A percentile compares a stretch with the other conserved stretches of the same genome.
These are phyloP conservation scores for Rhodotorula sp. DNA, from an alignment of 1,284 basidiomycete genomes.

Conservation along the genomic window DNA sequence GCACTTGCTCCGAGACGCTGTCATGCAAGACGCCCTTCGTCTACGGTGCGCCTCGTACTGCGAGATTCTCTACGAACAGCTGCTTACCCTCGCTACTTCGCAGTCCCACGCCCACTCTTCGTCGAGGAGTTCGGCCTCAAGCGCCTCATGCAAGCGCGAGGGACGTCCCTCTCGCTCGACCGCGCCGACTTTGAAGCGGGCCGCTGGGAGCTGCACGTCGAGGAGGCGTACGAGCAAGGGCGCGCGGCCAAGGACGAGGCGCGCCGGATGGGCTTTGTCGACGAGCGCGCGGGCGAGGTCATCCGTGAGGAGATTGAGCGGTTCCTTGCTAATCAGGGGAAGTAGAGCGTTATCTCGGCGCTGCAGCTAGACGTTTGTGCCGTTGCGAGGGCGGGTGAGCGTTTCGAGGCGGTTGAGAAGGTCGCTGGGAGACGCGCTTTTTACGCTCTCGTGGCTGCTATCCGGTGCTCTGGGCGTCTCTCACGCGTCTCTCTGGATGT, in stretches of 20 bases:
- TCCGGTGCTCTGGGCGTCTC: too few relatives aligned
- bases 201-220: constrained; percentile 36
- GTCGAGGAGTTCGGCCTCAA: constrained; percentile 74
- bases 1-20: constrained; percentile 48
- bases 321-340: constrained; percentile 16
- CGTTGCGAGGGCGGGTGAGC: too few relatives aligned
- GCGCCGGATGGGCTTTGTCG: constrained; percentile 24
- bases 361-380: not conserved
- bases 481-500: too few relatives aligned
- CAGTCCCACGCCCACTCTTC: constrained; percentile 72
- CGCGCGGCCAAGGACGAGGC: constrained; percentile 23
- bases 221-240: constrained; percentile 34
- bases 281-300: constrained; percentile 28
- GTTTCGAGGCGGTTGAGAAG: too few relatives aligned
- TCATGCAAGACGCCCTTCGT: constrained; percentile 41
- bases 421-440: too few relatives aligned
- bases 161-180: constrained; percentile 30
- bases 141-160: constrained; percentile 57
- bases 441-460: too few relatives aligned
- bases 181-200: constrained; percentile 40
- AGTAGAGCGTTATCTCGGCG: not conserved
- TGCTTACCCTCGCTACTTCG: not conserved
- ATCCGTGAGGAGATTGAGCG: constrained; percentile 36
- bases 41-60: constrained; percentile 36
- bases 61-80: too few relatives aligned